Evolutionary conservation across 2,329 filamentous ascomycete genomes (phyloP), one percentile per base, ranked within the genome.

Genomic region (Macrophomina phaseolina): DNA sequence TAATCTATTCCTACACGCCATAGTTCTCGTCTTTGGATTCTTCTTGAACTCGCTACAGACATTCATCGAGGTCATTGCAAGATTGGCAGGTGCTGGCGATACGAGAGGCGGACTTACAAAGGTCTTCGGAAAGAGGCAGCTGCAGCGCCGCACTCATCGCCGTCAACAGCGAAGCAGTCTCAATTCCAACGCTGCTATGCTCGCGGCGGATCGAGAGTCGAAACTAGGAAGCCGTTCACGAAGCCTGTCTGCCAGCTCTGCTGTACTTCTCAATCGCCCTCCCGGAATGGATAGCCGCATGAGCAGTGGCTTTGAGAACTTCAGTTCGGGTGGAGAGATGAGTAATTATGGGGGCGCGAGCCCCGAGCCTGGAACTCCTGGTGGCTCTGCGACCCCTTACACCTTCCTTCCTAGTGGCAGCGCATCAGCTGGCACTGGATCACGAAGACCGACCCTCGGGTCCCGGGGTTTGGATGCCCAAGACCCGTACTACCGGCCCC

Each of bases 1-100:
- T 32, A 96, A 98, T 66, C 83, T 99, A 56, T 79, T 96, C 34
- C 86, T 97, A 42, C 95, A 99, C 75, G 94, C 87, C 3, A 86
- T 90, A 68, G 92, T 97, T 0, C 81, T 99, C 28, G 85, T 97
- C 3, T 92, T 98, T 72, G 94, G 93, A 1, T 99, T 98, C 81
- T 92, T 97, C 77, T 83, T 99, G 48, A 97, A 97, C 75, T 91
- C 95, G 1, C 77, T 97, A 6, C 93, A 97, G 76, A 97, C 94
- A 0, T 85, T 97, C 49, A 86, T 97, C 48, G 95, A 99, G 78
- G 93, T 99, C 8, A 83, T 90, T 60, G 93, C 94, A 32, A 87
- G 94, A 64, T 83, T 95, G 73, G 86, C 91, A 32, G 94, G 94
- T 45, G 94, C 91, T 38, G 95, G 93, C 58, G 91, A 94, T 71